A percentile compares a stretch with the other conserved stretches of the same genome.
These are phyloP conservation scores for Melaleuca quinquenervia DNA, from an alignment of 345 rosid species.

Conservation along the genomic window DNA sequence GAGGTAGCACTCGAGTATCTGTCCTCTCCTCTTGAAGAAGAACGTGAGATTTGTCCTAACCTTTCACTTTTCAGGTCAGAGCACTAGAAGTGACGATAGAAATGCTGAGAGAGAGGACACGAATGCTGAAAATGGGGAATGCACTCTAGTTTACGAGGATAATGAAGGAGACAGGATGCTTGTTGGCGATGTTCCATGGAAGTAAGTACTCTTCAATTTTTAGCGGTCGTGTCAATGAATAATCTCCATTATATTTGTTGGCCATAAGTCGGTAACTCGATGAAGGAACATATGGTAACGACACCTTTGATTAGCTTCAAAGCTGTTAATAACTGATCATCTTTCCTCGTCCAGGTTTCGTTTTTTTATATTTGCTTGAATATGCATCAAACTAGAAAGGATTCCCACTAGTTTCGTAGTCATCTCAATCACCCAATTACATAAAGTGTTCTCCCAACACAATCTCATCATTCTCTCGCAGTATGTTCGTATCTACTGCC, in stretches of 20 bases:
- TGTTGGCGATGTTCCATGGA: conserved; percentile 44
- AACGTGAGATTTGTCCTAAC: neutral
- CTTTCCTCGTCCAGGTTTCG: neutral
- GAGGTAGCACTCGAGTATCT: neutral
- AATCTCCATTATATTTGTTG: neutral
- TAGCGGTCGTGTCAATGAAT: neutral
- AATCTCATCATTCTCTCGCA: conserved; percentile 5
- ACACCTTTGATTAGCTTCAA: neutral
- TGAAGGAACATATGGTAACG: neutral
- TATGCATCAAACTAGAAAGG: neutral
- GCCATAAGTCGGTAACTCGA: neutral
- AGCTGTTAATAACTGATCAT: neutral
- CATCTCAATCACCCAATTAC: neutral
- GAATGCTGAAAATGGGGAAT: conserved; percentile 12
- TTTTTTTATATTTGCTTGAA: neutral
- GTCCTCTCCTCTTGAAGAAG: neutral
- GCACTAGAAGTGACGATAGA: neutral
- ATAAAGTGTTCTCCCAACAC: neutral
- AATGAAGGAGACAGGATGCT: conserved; percentile 42
- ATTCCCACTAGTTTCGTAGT: neutral
- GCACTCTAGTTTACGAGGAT: conserved; percentile 33
- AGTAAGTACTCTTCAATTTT: conserved; percentile 10
- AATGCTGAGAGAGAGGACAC: neutral
- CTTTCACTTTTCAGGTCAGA: neutral
- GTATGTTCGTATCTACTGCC: conserved; percentile 35